Conservation (phyloP, 768 basidiomycete species). For the Podaxis sp. region DNA sequence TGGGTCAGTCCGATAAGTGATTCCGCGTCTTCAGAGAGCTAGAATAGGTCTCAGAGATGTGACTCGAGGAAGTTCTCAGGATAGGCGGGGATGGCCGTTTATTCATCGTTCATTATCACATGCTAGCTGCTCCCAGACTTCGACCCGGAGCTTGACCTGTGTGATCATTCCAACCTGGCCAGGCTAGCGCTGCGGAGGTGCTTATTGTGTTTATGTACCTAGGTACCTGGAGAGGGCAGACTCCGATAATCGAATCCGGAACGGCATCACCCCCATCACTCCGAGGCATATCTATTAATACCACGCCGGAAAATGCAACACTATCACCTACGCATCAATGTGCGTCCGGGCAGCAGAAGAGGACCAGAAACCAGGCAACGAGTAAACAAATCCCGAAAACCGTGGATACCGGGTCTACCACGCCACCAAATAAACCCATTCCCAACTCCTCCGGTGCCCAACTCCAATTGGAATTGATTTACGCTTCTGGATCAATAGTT, state of each 20-base stretch:
- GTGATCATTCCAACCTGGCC: no score
- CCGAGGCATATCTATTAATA: constrained; percentile 1
- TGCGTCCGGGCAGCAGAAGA: background rate
- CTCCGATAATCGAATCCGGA: background rate
- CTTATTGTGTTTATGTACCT: background rate
- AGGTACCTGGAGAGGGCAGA: no score
- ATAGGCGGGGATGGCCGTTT: background rate
- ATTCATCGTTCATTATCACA: background rate
- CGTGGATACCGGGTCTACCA: background rate
- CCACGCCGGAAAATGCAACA: background rate
- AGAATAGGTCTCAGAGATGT: background rate
- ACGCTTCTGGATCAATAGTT: background rate
- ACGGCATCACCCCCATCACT: background rate
- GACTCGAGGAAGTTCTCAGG: background rate
- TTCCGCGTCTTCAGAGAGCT: background rate
- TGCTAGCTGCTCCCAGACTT: no score
- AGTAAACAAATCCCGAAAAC: background rate
- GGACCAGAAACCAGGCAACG: background rate
- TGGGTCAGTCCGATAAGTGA: background rate
- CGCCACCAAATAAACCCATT: background rate
- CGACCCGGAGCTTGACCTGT: no score
- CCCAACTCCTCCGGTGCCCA: background rate
- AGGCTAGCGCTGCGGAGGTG: background rate
- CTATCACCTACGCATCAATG: background rate
- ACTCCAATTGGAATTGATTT: background rate